Evolutionary conservation across 139 green algal genomes (phyloP).

Genomic region (Tetradesmus obliquus): DNA sequence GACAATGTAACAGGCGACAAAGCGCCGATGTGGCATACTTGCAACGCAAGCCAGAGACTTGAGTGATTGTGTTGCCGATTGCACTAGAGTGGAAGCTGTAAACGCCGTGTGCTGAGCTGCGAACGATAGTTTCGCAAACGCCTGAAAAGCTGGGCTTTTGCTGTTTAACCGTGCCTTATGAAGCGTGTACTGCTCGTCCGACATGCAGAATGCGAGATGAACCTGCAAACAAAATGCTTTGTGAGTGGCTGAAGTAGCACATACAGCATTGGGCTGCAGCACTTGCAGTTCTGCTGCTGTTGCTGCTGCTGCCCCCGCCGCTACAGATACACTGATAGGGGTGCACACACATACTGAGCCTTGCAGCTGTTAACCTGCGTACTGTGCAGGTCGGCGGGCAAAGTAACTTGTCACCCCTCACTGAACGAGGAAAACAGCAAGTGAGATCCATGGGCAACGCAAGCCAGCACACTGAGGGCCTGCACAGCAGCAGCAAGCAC

Average conservation of each 20-base stretch:
- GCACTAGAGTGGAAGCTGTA: neutral
- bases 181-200: constrained; percentile 24
- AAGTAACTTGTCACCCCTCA: constrained; percentile 37
- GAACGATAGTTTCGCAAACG: neutral
- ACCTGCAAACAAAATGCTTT: constrained; percentile 16
- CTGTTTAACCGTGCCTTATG: neutral
- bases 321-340: neutral
- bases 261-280: neutral
- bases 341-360: neutral
- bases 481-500: neutral
- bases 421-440: constrained; percentile 28
- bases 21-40: neutral
- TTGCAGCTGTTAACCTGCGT: neutral
- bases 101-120: neutral
- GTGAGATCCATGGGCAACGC: neutral
- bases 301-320: neutral
- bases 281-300: neutral
- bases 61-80: too few relatives aligned
- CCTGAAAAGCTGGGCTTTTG: neutral
- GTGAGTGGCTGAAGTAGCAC: neutral
- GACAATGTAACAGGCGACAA: neutral
- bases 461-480: too few relatives aligned
- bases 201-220: constrained; percentile 38
- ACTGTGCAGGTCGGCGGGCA: constrained; percentile 27
- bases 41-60: neutral